These are phyloP conservation scores for Symbiodinium natans DNA, from an alignment of 73 alveolate genomes.

Conservation along the genomic window DNA sequence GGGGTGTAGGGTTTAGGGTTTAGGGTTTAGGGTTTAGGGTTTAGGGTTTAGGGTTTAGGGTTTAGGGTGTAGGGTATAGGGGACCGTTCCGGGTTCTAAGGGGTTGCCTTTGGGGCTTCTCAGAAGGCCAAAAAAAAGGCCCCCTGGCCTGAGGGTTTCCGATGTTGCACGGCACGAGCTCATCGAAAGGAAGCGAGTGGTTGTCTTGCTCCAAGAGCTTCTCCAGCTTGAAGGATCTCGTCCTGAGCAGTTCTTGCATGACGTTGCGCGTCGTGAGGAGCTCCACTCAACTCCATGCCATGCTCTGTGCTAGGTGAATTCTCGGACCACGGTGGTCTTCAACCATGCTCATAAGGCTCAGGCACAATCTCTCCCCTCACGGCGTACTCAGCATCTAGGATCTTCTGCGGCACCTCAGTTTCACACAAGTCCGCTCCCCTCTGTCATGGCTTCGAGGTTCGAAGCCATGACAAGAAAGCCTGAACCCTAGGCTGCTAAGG, in stretches of 20 bases:
- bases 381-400: conserved; percentile 78
- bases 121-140: not conserved
- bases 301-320: not conserved
- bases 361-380: conserved; percentile 91
- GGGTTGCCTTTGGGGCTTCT: not conserved
- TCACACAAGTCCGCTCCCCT: too few relatives aligned
- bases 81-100: too few relatives aligned
- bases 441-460: too few relatives aligned
- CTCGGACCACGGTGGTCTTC: too few relatives aligned
- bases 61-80: too few relatives aligned
- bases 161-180: conserved; percentile 95
- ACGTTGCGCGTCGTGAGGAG: not conserved
- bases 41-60: too few relatives aligned
- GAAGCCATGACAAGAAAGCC: too few relatives aligned
- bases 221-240: conserved; percentile 62
- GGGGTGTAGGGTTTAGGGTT: not conserved
- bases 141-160: conserved; percentile 97
- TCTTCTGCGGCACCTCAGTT: conserved; percentile 68
- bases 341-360: too few relatives aligned
- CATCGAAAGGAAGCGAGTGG: conserved; percentile 95
- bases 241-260: not conserved
- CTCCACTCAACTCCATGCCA: not conserved
- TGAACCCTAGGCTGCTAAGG: not conserved
- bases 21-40: too few relatives aligned
- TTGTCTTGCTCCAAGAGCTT: conserved; percentile 52